Percentiles rank a stretch among this genome's conserved stretches.
These are phyloP conservation scores for Metroxylon sagu DNA, from an alignment of 176 grass and related monocot genomes.

Conservation along the genomic window DNA sequence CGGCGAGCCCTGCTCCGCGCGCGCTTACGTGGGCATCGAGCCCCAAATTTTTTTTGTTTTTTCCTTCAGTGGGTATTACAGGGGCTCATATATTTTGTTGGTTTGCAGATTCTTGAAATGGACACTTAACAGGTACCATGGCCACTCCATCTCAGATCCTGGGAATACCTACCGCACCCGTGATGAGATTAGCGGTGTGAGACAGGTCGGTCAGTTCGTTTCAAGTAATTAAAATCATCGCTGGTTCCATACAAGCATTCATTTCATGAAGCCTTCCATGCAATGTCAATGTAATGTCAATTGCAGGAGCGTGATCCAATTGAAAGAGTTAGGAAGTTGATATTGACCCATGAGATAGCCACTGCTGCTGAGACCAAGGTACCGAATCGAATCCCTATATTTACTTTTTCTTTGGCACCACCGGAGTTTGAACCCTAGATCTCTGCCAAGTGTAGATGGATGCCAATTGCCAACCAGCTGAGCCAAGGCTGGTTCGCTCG, in stretches of 20 bases:
- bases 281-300: background rate
- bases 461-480: too few species aligned
- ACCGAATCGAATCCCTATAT: too few species aligned
- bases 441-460: too few species aligned
- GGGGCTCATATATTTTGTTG: too few species aligned
- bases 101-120: constrained; percentile 84
- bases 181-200: constrained; percentile 58
- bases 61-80: too few species aligned
- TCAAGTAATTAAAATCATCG: background rate
- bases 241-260: too few species aligned
- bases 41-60: too few species aligned
- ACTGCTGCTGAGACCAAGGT: constrained; percentile 64
- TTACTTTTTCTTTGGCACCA: too few species aligned
- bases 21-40: too few species aligned
- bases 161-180: constrained; percentile 78
- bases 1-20: too few species aligned
- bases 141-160: constrained; percentile 87
- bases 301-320: constrained; percentile 76
- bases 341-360: constrained; percentile 62
- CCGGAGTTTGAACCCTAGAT: too few species aligned
- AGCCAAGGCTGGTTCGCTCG: too few species aligned
- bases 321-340: constrained; percentile 64
- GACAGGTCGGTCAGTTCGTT: constrained; percentile 51
- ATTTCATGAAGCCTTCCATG: background rate
- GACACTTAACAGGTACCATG: constrained; percentile 93